Evolutionary conservation across 106 monocot genomes (phyloP), one percentile per base, ranked within the genome.

Genomic region (Narthecium ossifragum): DNA sequence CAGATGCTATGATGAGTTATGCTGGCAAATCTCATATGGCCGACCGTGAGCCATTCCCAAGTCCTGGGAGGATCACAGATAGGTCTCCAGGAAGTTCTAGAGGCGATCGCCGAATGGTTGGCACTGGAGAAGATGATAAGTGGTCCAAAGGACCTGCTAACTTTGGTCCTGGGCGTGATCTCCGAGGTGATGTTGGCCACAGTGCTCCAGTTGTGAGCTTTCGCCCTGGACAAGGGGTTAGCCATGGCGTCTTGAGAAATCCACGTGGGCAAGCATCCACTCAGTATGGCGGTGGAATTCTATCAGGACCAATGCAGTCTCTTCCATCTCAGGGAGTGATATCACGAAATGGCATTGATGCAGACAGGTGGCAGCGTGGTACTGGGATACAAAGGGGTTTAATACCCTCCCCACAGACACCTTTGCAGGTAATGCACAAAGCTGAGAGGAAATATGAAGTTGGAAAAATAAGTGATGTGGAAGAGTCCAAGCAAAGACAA

Each of bases 361-460:
- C 73, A n/a, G 93, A 93, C 63, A 88, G 93, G 53, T 93, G 92
- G 92, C 78, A 75, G 31, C 85, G 79, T 52, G 61, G 32, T 55
- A 23, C 77, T 36, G 52, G 53, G 36, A 37, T 34, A 23, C 79
- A 81, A 58, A 78, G 71, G 61, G 93, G 88, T 53, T 31, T 93
- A 23, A 79, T 88, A 17, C 72, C 85, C 39, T 76, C 93, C 51
- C 93, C 93, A 24, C 69, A 70, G 26, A 68, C 49, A 25, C 49
- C 49, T 49, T 1, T 24, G 23, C 49, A 49, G 64, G 38, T 65
- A 17, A 93, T 93, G 73, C 92, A 93, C 66, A 90, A 79, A 34
- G 86, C 94, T 22, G 73, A 77, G 40, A 80, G 47, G 24, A 96
- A 66, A 57, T 96, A 90, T 66, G 83, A 83, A 74, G 73, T 96